phyloP scores from a whole-genome alignment of 805 yeast genomes.

The Myxozyma neotropica region DNA sequence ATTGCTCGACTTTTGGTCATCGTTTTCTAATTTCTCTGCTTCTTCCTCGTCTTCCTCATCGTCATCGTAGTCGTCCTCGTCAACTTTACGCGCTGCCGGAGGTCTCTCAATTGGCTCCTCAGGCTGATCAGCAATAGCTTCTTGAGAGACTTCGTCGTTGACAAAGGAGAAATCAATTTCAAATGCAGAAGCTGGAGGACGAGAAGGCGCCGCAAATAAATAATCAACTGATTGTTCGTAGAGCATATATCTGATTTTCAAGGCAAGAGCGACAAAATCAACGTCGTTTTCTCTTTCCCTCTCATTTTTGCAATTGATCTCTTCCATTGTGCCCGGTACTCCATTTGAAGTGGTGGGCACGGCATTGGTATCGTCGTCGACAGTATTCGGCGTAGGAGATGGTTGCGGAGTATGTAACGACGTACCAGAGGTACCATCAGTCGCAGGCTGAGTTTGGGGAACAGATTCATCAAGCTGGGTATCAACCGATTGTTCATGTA shows the following conservation, averaged over 20 bases:
- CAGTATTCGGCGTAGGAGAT: conserved; percentile 7
- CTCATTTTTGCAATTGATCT: background rate
- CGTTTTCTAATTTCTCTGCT: conserved; percentile 20
- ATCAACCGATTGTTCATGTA: background rate
- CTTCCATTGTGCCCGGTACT: background rate
- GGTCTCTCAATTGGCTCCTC: conserved; percentile 10
- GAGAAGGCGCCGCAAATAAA: conserved; percentile 35
- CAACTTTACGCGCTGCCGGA: conserved; percentile 12
- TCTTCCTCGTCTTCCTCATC: conserved; percentile 41
- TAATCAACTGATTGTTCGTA: conserved; percentile 43
- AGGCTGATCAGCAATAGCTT: background rate
- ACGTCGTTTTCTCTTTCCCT: conserved; percentile 19
- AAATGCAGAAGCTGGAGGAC: conserved; percentile 13
- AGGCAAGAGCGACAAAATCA: conserved; percentile 43
- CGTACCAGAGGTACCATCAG: background rate
- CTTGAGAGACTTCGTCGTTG: conserved; percentile 29
- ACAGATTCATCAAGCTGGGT: background rate
- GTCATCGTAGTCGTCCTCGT: conserved; percentile 43
- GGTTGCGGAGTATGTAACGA: conserved; percentile 16
- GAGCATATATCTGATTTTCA: conserved; percentile 48
- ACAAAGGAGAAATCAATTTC: conserved; percentile 37
- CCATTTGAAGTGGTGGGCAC: background rate
- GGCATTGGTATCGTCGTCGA: background rate
- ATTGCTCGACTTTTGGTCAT: background rate
- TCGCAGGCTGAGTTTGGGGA: no score